Evolutionary conservation across 2,329 filamentous ascomycete species (phyloP).

Genomic region (Fusarium graminum): DNA sequence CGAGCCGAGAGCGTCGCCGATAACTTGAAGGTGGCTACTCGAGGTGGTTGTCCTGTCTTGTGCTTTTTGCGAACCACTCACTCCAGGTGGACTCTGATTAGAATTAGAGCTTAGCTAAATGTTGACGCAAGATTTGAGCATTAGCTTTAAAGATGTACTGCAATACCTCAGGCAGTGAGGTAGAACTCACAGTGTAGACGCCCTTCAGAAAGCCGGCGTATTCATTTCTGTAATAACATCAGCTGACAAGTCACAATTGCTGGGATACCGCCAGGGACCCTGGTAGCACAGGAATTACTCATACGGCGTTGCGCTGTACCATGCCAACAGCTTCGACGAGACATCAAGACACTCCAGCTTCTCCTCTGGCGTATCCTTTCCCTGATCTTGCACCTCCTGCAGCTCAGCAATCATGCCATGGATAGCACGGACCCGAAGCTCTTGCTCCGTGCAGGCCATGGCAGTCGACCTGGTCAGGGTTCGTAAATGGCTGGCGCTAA

Average conservation of each 20-base stretch:
- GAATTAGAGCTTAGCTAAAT: not conserved
- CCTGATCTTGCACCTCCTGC: not conserved
- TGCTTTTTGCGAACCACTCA: not conserved
- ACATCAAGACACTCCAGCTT: not conserved
- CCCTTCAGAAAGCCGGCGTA: not conserved
- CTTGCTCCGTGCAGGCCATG: not conserved
- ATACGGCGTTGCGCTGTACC: not conserved
- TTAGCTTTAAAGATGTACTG: too few species aligned
- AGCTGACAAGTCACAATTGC: not conserved
- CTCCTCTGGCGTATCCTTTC: not conserved
- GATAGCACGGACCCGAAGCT: not conserved
- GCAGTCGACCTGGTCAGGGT: not conserved
- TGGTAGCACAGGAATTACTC: not conserved
- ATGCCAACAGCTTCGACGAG: not conserved
- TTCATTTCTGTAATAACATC: not conserved
- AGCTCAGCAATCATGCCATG: not conserved
- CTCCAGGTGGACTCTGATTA: not conserved
- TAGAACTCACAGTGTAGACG: not conserved
- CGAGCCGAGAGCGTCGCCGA: not conserved
- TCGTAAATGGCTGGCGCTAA: not conserved
- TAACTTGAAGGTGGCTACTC: not conserved
- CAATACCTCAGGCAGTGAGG: too few species aligned
- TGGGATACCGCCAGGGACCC: not conserved
- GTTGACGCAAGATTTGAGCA: too few species aligned
- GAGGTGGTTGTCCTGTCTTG: not conserved